Evolutionary conservation across 2,329 filamentous ascomycete genomes (phyloP).

Genomic region (Aspergillus fijiensis): DNA sequence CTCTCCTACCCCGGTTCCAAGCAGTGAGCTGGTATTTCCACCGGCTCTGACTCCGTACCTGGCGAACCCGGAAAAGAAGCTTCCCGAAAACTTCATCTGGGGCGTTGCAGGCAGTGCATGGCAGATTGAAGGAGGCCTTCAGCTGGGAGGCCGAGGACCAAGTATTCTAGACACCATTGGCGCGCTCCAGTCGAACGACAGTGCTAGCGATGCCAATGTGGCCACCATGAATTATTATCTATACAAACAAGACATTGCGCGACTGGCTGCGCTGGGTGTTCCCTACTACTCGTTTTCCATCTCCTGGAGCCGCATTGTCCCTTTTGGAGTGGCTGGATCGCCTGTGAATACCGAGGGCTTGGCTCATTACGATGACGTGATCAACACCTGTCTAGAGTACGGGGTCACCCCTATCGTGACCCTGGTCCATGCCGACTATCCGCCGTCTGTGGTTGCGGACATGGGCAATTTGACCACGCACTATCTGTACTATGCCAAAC

Average conservation of each 20-base stretch:
- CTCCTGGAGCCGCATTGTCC: conserved; percentile 51
- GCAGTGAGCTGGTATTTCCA: conserved; percentile 56
- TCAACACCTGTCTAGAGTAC: conserved; percentile 44
- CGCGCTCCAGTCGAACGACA: conserved; percentile 19
- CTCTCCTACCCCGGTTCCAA: conserved; percentile 55
- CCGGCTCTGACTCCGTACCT: conserved; percentile 52
- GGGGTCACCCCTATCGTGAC: conserved; percentile 49
- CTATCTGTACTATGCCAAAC: conserved; percentile 40
- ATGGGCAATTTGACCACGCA: conserved; percentile 42
- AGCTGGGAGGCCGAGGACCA: conserved; percentile 41
- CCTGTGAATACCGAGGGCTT: conserved; percentile 50
- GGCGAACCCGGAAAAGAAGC: conserved; percentile 13
- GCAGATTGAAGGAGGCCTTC: conserved; percentile 48
- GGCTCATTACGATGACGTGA: conserved; percentile 51
- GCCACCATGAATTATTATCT: conserved; percentile 52
- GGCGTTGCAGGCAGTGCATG: conserved; percentile 45
- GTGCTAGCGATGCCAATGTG: conserved; percentile 48
- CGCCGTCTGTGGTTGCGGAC: conserved; percentile 24
- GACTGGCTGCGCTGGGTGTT: conserved; percentile 41
- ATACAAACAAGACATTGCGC: conserved; percentile 49
- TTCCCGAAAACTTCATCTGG: conserved; percentile 44
- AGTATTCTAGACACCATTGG: conserved; percentile 41
- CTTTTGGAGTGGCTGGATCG: conserved; percentile 45
- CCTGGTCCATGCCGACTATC: conserved; percentile 36
- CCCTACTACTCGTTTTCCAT: conserved; percentile 48